Conservation (phyloP, 2,329 filamentous ascomycete genomes). For the Ceratocystis smalleyi region DNA sequence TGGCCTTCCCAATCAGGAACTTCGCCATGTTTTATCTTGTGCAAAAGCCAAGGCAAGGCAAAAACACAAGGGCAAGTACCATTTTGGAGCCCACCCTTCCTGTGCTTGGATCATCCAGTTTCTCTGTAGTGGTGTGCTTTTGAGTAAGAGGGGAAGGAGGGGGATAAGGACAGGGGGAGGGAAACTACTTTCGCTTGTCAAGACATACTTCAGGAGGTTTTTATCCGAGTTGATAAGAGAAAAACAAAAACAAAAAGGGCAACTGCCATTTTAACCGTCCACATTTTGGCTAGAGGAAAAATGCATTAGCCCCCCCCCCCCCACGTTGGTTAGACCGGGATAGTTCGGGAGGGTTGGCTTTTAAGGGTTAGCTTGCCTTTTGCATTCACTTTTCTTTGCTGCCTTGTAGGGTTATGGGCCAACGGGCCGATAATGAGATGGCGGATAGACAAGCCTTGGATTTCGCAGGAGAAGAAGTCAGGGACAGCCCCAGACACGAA, state of each 20-base stretch:
- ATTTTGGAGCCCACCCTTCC: not conserved
- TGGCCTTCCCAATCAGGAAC: not conserved
- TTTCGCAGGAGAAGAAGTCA: not conserved
- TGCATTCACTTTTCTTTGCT: not conserved
- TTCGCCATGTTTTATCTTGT: not conserved
- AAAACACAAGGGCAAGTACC: not conserved
- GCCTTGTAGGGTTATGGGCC: not conserved
- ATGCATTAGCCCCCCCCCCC: not conserved
- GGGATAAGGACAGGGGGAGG: not conserved
- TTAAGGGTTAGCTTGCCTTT: not conserved
- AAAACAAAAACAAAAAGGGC: not conserved
- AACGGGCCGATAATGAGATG: constrained; percentile 2
- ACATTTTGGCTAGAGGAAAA: not conserved
- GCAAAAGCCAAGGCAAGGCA: not conserved
- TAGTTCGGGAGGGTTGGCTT: not conserved
- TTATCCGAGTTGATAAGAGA: not conserved
- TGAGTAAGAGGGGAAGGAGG: not conserved
- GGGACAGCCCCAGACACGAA: not conserved
- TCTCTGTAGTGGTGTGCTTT: not conserved
- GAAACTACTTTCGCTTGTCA: not conserved
- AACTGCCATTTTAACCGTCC: not conserved
- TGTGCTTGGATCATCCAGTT: not conserved
- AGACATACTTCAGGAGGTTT: not conserved
- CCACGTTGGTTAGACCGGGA: not conserved
- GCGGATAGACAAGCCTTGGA: not conserved